These are phyloP conservation scores for Polyporus tsugae DNA, from an alignment of 1,284 basidiomycete genomes.

Conservation along the genomic window DNA sequence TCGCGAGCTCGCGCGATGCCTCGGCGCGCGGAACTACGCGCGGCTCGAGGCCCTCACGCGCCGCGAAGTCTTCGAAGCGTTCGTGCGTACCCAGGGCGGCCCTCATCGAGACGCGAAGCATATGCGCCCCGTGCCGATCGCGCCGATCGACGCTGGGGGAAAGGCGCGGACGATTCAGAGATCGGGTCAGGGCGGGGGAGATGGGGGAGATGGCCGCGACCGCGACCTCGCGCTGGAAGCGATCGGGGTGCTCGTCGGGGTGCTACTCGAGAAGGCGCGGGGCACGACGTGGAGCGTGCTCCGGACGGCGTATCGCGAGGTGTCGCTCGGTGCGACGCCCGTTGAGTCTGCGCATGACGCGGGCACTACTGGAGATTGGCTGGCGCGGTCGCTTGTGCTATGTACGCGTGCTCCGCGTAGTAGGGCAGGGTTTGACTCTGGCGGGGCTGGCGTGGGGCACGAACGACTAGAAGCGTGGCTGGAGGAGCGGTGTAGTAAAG, in stretches of 20 bases:
- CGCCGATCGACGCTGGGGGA: not conserved
- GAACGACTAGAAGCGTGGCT: slow-evolving; percentile 59
- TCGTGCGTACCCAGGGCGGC: slow-evolving; percentile 6
- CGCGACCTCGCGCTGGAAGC: slow-evolving; percentile 50
- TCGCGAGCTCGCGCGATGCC: slow-evolving; percentile 50
- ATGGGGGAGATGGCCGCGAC: not conserved
- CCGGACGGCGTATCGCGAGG: slow-evolving; percentile 69
- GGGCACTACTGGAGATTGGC: slow-evolving; percentile 57
- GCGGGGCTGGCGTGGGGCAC: not conserved
- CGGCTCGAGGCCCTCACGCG: slow-evolving; percentile 53
- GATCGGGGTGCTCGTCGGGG: slow-evolving; percentile 52
- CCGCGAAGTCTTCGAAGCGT: slow-evolving; percentile 25
- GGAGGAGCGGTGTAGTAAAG: slow-evolving; percentile 46
- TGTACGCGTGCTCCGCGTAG: slow-evolving; percentile 9
- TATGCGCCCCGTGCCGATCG: not conserved
- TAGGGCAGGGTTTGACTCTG: not conserved
- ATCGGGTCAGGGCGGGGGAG: not conserved
- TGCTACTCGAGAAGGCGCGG: slow-evolving; percentile 57
- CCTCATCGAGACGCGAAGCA: not conserved
- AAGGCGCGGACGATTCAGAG: not conserved
- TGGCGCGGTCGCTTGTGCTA: slow-evolving; percentile 56
- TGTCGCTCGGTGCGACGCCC: slow-evolving; percentile 44
- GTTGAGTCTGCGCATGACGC: slow-evolving; percentile 43
- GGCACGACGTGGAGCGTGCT: slow-evolving; percentile 67
- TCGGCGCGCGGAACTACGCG: slow-evolving; percentile 62